Percentiles rank a stretch among this genome's conserved stretches.
Conservation (phyloP, 108 stramenopile genomes). For the Nannochloropsis oceanica region DNA sequence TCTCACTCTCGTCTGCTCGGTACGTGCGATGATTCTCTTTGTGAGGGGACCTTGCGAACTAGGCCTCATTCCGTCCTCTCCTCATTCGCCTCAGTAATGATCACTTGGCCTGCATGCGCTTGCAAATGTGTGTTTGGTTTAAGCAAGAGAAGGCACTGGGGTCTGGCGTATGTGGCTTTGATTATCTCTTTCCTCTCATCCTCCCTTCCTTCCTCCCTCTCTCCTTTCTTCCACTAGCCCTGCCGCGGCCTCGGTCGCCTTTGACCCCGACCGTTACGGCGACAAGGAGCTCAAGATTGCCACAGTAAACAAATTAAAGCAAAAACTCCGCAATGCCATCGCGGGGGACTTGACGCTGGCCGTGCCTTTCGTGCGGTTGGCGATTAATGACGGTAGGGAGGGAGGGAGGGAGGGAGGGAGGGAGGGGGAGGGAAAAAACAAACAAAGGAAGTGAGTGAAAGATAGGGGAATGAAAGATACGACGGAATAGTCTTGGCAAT, state of each 20-base stretch:
- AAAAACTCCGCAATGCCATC: constrained; percentile 14
- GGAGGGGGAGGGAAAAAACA: neutral
- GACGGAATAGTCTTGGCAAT: too few relatives aligned
- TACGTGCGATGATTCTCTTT: neutral
- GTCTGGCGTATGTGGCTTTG: too few relatives aligned
- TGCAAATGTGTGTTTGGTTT: too few relatives aligned
- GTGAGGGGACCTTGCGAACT: neutral
- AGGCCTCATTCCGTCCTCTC: too few relatives aligned
- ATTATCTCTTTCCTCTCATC: neutral
- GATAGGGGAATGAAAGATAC: too few relatives aligned
- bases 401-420: neutral
- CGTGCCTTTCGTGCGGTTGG: neutral
- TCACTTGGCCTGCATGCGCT: too few relatives aligned
- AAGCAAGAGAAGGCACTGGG: too few relatives aligned
- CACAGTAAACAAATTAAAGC: constrained; percentile 8
- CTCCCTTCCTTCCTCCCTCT: neutral
- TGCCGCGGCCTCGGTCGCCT: neutral
- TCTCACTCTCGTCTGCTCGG: neutral
- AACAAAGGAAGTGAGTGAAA: neutral
- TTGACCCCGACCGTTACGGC: constrained; percentile 18
- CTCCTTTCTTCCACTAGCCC: neutral
- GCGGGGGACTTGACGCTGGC: constrained; percentile 1
- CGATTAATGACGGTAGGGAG: neutral
- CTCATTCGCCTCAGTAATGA: too few relatives aligned
- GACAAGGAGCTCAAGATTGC: constrained; percentile 20